A percentile compares a stretch with the other conserved stretches of the same genome.
These are phyloP conservation scores for Dendrocalamus latiflorus DNA, from an alignment of 202 grass and related monocot genomes.

Conservation along the genomic window DNA sequence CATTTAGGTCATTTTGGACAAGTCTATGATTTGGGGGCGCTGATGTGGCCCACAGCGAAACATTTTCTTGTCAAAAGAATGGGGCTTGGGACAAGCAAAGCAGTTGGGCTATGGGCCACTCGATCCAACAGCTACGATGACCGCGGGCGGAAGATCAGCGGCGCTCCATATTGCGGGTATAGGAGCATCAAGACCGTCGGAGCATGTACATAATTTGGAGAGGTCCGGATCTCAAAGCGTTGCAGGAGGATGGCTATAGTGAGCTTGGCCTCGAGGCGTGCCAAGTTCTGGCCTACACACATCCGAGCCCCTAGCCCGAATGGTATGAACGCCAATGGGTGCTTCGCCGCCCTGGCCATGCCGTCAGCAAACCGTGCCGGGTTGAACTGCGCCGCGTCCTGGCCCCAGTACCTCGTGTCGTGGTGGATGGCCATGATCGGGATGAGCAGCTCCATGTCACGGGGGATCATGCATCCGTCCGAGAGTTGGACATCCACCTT, in stretches of 20 bases:
- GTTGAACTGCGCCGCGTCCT: slow-evolving; percentile 56
- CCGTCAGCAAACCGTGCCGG: slow-evolving; percentile 42
- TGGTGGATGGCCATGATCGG: slow-evolving; percentile 86
- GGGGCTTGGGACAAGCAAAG: not conserved
- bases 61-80: slow-evolving; percentile 13
- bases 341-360: slow-evolving; percentile 37
- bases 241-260: slow-evolving; percentile 50
- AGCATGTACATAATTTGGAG: slow-evolving; percentile 51
- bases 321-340: slow-evolving; percentile 51
- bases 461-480: slow-evolving; percentile 44
- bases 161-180: slow-evolving; percentile 64
- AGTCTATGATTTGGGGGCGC: not conserved
- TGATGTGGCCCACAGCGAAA: not conserved
- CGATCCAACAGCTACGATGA: not conserved
- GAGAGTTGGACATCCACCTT: slow-evolving; percentile 51
- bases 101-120: not conserved
- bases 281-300: slow-evolving; percentile 79
- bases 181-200: slow-evolving; percentile 76
- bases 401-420: slow-evolving; percentile 48
- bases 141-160: slow-evolving; percentile 46
- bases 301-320: slow-evolving; percentile 63
- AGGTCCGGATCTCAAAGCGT: slow-evolving; percentile 34
- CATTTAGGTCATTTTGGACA: slow-evolving; percentile 12
- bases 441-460: slow-evolving; percentile 59
- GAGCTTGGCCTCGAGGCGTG: slow-evolving; percentile 58